A percentile compares a stretch with the other conserved stretches of the same genome.
Conservation (phyloP, 2,329 filamentous ascomycete species). For the Talaromyces sp. region DNA sequence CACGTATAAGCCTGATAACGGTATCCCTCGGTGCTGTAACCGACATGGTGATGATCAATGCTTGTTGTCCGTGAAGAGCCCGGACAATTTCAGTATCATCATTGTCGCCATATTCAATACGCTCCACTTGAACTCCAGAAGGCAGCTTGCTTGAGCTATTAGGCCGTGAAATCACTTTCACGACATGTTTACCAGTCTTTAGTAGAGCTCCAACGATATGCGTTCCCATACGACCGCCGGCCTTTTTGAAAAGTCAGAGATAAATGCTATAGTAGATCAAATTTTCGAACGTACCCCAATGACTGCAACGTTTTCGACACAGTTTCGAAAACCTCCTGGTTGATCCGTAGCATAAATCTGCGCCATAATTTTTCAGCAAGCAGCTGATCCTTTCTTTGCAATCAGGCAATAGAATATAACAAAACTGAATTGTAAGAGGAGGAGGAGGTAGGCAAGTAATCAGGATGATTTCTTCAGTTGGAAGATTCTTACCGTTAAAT, state of each 20-base stretch:
- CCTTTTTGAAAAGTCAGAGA: neutral
- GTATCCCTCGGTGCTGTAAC: slow-evolving; percentile 44
- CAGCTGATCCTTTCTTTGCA: neutral
- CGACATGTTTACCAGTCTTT: slow-evolving; percentile 7
- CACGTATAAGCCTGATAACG: slow-evolving; percentile 48
- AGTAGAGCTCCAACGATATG: slow-evolving; percentile 2
- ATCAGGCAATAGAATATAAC: neutral
- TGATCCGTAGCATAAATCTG: slow-evolving; percentile 6
- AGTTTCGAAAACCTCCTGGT: slow-evolving; percentile 2
- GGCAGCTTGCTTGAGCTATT: slow-evolving; percentile 3
- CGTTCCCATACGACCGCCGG: slow-evolving; percentile 4
- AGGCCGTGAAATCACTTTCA: slow-evolving; percentile 4
- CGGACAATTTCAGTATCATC: slow-evolving; percentile 41
- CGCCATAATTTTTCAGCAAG: neutral
- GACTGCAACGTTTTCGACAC: slow-evolving; percentile 4
- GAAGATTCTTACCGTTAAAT: neutral
- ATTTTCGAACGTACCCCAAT: slow-evolving; percentile 5
- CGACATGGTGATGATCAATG: slow-evolving; percentile 55
- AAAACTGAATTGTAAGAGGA: neutral
- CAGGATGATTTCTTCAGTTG: neutral
- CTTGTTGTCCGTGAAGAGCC: slow-evolving; percentile 55
- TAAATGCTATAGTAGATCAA: neutral
- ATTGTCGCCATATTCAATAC: slow-evolving; percentile 27
- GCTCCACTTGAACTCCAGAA: neutral
- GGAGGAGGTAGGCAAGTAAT: neutral